Percentiles rank a stretch among this genome's conserved stretches.
phyloP scores from a whole-genome alignment of 1,284 basidiomycete species.

The Ganoderma resinaceum region DNA sequence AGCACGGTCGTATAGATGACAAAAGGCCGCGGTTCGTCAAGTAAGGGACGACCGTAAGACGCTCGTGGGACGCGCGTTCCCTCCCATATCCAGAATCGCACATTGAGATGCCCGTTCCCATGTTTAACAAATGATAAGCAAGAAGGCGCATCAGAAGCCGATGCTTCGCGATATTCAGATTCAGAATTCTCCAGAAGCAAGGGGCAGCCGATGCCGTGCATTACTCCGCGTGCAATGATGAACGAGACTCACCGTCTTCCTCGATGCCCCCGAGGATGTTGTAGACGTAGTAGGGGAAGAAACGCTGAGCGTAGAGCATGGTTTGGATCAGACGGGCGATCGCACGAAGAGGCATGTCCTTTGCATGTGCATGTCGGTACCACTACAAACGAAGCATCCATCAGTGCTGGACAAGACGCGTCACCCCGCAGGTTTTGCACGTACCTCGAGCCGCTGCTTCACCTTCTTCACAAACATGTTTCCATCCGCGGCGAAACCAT shows the following conservation, averaged over 20 bases:
- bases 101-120: slow-evolving; percentile 1
- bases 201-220: slow-evolving; percentile 9
- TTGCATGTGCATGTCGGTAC: slow-evolving; percentile 94
- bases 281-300: slow-evolving; percentile 97
- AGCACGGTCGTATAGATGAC: slow-evolving; percentile 13
- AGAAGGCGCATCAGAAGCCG: neutral
- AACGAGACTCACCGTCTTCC: slow-evolving; percentile 79
- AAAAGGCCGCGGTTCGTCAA: neutral
- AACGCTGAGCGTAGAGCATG: slow-evolving; percentile 92
- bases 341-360: slow-evolving; percentile 91
- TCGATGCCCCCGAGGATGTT: slow-evolving; percentile 95
- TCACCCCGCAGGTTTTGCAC: slow-evolving; percentile 28
- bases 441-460: slow-evolving; percentile 90
- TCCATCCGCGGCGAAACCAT: slow-evolving; percentile 95
- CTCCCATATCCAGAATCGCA: slow-evolving; percentile 4
- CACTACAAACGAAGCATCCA: slow-evolving; percentile 58
- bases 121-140: slow-evolving; percentile 3
- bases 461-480: slow-evolving; percentile 97
- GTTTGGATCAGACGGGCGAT: slow-evolving; percentile 96
- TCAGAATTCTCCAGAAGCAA: neutral
- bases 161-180: neutral
- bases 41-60: neutral
- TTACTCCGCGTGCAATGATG: neutral
- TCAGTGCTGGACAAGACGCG: slow-evolving; percentile 14
- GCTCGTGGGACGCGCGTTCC: slow-evolving; percentile 14